Evolutionary conservation across 345 rosid genomes (phyloP).

Genomic region (Populus euphratica): DNA sequence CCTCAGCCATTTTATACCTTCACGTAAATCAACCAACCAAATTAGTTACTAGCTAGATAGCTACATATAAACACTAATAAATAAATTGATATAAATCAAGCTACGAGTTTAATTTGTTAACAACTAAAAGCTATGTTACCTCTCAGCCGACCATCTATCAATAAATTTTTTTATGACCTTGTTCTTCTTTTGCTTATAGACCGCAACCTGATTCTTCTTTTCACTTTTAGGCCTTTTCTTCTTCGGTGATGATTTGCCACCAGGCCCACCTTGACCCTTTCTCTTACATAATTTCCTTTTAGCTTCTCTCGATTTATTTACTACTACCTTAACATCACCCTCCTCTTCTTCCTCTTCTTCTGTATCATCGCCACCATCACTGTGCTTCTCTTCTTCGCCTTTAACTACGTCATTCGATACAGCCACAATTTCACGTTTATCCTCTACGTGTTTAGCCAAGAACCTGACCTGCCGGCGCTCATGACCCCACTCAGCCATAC

Average conservation of each 20-base stretch:
- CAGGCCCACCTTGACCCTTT: constrained; percentile 5
- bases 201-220: constrained; percentile 34
- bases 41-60: background rate
- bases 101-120: background rate
- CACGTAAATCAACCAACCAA: constrained; percentile 3
- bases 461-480: constrained; percentile 57
- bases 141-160: constrained; percentile 73
- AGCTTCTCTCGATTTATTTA: background rate
- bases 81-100: background rate
- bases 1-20: constrained; percentile 86
- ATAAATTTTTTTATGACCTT: constrained; percentile 37
- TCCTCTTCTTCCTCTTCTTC: constrained; percentile 10
- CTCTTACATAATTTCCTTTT: constrained; percentile 9
- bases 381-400: background rate
- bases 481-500: constrained; percentile 66
- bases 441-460: constrained; percentile 11
- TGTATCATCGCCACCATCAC: constrained; percentile 5
- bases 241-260: background rate
- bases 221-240: constrained; percentile 34
- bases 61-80: background rate
- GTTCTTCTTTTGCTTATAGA: constrained; percentile 36
- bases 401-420: background rate
- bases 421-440: background rate
- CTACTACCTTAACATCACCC: background rate
- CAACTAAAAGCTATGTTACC: constrained; percentile 34